Conservation (phyloP, 192 early-diverging fungal genomes). For the Backusella tarrabulga region DNA sequence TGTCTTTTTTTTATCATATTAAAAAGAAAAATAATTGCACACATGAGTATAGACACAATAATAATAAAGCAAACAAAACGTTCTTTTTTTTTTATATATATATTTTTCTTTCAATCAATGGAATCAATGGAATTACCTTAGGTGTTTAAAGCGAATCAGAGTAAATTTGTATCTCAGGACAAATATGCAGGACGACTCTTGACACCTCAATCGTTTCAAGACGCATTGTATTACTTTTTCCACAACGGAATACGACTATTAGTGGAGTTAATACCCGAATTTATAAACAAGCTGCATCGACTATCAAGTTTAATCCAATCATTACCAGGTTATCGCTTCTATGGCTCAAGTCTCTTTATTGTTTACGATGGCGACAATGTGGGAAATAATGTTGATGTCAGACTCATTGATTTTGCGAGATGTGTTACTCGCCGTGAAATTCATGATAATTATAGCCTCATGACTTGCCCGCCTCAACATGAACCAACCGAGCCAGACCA, state of each 20-base stretch:
- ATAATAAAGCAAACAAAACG: not conserved
- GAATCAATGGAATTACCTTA: not conserved
- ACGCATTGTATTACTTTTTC: slow-evolving; percentile 76
- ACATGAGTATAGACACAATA: not conserved
- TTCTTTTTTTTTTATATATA: not conserved
- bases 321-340: slow-evolving; percentile 85
- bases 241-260: slow-evolving; percentile 79
- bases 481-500: slow-evolving; percentile 59
- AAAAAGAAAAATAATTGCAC: not conserved
- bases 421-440: slow-evolving; percentile 60
- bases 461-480: slow-evolving; percentile 43
- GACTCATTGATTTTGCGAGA: slow-evolving; percentile 95
- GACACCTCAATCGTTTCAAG: slow-evolving; percentile 75
- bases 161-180: slow-evolving; percentile 47
- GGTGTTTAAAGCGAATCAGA: slow-evolving; percentile 1
- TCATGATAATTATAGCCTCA: slow-evolving; percentile 24
- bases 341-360: slow-evolving; percentile 85
- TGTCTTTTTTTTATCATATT: not conserved
- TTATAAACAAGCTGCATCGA: slow-evolving; percentile 70
- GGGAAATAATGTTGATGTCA: slow-evolving; percentile 63
- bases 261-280: slow-evolving; percentile 69
- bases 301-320: slow-evolving; percentile 72
- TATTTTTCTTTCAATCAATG: not conserved
- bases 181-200: slow-evolving; percentile 93
- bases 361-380: slow-evolving; percentile 77